Evolutionary conservation across 1,284 basidiomycete species (phyloP).

Genomic region (Ustilago curta): DNA sequence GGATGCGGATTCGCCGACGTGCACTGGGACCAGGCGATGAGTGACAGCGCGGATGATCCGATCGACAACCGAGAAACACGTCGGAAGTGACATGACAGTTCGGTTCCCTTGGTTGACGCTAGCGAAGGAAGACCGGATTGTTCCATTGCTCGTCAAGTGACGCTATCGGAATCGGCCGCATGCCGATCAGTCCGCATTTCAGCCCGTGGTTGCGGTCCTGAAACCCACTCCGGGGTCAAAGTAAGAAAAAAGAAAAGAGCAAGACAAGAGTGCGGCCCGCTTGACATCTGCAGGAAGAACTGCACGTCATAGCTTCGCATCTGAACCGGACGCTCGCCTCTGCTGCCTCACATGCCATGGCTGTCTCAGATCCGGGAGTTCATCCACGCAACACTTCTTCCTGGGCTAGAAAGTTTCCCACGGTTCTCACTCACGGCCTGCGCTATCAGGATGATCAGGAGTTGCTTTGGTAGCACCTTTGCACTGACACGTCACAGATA

Average conservation of each 20-base stretch:
- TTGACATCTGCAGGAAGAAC: background rate
- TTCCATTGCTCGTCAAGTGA: background rate
- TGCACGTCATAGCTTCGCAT: too few species aligned
- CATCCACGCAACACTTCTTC: background rate
- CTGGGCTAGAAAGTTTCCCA: background rate
- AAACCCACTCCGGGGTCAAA: too few species aligned
- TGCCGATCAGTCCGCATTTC: too few species aligned
- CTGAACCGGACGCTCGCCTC: background rate
- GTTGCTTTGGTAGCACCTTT: background rate
- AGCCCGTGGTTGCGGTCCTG: too few species aligned
- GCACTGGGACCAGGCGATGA: background rate
- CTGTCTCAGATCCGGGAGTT: slow-evolving; percentile 9
- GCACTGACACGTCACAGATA: background rate
- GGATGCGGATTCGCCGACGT: too few species aligned
- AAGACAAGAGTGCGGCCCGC: too few species aligned
- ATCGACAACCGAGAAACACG: background rate
- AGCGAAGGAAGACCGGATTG: background rate
- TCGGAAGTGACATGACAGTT: background rate
- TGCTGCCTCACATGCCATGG: background rate
- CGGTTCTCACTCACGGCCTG: background rate
- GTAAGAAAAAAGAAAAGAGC: too few species aligned
- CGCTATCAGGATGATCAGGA: background rate
- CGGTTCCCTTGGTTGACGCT: background rate
- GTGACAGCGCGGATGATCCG: background rate
- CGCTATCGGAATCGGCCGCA: background rate